Conservation (phyloP, 371 early-diverging fungal genomes). For the Zychaea mexicana region DNA sequence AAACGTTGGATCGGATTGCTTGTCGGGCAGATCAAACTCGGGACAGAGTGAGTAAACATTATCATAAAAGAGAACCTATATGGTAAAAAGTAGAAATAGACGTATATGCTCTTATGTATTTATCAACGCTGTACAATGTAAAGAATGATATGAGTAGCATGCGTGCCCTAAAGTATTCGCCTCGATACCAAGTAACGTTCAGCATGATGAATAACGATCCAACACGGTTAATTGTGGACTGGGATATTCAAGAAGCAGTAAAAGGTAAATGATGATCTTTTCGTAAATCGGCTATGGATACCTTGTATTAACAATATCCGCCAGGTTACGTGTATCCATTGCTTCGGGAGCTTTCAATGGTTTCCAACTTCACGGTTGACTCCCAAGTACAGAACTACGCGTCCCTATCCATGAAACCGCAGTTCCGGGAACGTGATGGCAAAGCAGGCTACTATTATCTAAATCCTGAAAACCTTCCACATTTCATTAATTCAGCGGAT, state of each 20-base stretch:
- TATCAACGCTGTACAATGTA: background rate
- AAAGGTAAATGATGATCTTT: constrained; percentile 39
- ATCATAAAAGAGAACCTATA: background rate
- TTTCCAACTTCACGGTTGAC: constrained; percentile 61
- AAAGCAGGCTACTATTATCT: constrained; percentile 48
- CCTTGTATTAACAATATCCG: background rate
- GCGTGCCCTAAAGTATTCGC: constrained; percentile 74
- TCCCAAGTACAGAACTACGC: constrained; percentile 82
- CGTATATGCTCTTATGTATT: background rate
- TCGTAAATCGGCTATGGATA: no score
- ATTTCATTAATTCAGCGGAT: constrained; percentile 89
- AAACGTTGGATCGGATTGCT: constrained; percentile 12
- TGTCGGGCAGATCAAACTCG: constrained; percentile 3
- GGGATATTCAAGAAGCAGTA: constrained; percentile 75
- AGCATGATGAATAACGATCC: constrained; percentile 83
- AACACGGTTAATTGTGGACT: constrained; percentile 55
- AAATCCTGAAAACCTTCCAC: constrained; percentile 64
- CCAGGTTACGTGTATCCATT: constrained; percentile 53
- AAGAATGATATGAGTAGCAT: constrained; percentile 63
- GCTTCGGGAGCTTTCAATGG: constrained; percentile 43
- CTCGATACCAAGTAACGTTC: constrained; percentile 77
- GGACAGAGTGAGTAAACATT: constrained; percentile 19
- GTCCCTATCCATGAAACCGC: constrained; percentile 65
- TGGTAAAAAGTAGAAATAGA: no score
- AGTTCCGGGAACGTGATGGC: constrained; percentile 35